A percentile compares a stretch with the other conserved stretches of the same genome.
Conservation (phyloP, 2,329 filamentous ascomycete genomes). For the Talaromyces sp. region DNA sequence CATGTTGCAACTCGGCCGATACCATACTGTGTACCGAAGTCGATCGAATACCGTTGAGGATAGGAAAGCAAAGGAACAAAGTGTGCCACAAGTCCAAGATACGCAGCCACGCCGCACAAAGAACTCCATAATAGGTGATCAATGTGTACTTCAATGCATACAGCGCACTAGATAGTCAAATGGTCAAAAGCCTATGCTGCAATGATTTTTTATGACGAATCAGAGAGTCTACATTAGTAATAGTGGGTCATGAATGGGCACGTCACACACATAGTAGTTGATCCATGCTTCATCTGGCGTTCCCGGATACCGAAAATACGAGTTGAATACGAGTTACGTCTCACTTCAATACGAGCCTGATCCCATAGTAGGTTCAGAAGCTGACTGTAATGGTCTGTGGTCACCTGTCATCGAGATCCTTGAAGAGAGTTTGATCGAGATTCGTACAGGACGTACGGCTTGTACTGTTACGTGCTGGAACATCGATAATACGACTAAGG, state of each 20-base stretch:
- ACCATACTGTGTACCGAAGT: background rate
- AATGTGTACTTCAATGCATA: background rate
- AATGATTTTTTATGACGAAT: background rate
- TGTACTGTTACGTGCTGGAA: background rate
- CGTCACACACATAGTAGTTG: too few relatives aligned
- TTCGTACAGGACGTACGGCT: background rate
- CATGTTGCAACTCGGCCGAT: background rate
- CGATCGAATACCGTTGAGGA: background rate
- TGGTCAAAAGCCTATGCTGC: background rate
- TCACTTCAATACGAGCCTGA: too few relatives aligned
- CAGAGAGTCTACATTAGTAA: background rate
- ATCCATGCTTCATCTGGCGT: background rate
- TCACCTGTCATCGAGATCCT: background rate
- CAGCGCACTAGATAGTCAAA: background rate
- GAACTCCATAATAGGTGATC: background rate
- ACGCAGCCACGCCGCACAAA: background rate
- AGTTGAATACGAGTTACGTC: background rate
- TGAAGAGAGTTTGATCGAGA: background rate
- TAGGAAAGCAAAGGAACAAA: background rate
- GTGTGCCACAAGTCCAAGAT: background rate
- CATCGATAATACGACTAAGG: background rate
- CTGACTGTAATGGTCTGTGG: background rate
- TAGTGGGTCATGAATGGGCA: background rate
- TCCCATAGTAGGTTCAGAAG: too few relatives aligned
- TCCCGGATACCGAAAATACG: background rate